Evolutionary conservation across 2,329 filamentous ascomycete species (phyloP), one percentile per base, ranked within the genome.

Genomic region (Blumeriella jaapii): DNA sequence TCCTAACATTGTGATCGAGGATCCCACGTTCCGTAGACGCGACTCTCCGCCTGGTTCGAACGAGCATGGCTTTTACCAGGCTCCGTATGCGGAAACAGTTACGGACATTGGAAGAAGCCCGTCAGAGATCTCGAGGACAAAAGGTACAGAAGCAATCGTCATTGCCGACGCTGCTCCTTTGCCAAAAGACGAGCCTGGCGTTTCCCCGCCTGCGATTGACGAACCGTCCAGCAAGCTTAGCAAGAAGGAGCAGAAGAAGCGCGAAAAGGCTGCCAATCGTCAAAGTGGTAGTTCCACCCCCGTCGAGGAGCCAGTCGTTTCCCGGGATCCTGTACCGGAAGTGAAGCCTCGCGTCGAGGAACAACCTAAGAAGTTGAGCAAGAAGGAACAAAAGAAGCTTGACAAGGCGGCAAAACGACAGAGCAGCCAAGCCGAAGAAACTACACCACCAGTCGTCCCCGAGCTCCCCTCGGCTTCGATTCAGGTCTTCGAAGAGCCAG

Each of bases 1-100:
- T 49, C 72, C 77, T 4, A 69, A 79, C 25, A 73, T 84, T 38
- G 74, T 84, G 29, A 77, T 80, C 22, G 64, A 82, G 29, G 68
- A 84, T 47, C 70, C 73, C 0, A 61, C 57, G 1, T 84, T 76
- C 49, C 71, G 71, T 44, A 67, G 65, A 32, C 73, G 78, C 17
- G 68, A 73, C 34, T 79, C 76, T 1, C 74, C 77, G 6, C 74
- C 75, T 3, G 69, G 69, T 4, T 69, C 73, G 3, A 68, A 72
- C 44, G 68, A 70, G 32, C 52, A 49, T 27, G 39, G 47, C n/a
- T 50, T 61, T 38, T 74, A 75, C 46, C 59, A 60, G 35, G 59
- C 59, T 11, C 65, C 73, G 5, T 68, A 61, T 36, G 61, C 62
- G 1, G 67, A 71, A 45, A 65, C 63, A 3, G 60, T 63, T 6